Evolutionary conservation across 108 stramenopile species (phyloP).

Genomic region (Nannochloropsis oceanica): DNA sequence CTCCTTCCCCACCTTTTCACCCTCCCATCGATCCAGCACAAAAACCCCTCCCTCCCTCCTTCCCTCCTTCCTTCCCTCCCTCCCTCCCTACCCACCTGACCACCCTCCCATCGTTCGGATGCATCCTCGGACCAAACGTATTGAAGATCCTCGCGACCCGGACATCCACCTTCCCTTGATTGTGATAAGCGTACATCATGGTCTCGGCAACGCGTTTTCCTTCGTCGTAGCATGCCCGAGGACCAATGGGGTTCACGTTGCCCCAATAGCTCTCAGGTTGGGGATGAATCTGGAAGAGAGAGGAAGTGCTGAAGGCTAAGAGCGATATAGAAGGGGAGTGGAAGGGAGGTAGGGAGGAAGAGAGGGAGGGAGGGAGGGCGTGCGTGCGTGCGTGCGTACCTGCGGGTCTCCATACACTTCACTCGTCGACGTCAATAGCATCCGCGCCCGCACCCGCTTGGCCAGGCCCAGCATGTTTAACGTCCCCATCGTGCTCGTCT

Average conservation of each 20-base stretch:
- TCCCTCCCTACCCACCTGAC: constrained; percentile 39
- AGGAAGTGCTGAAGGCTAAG: too few species aligned
- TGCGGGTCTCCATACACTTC: constrained; percentile 51
- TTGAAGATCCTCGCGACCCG: constrained; percentile 99
- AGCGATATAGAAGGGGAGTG: too few species aligned
- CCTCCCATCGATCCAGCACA: constrained; percentile 92
- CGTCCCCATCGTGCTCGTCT: constrained; percentile 83
- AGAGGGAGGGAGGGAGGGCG: too few species aligned
- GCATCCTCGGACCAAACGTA: constrained; percentile 97
- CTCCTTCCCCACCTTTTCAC: constrained; percentile 56
- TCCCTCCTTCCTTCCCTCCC: too few species aligned
- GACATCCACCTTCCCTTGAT: constrained; percentile 51
- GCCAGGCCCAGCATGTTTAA: constrained; percentile 98
- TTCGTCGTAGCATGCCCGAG: constrained; percentile 97
- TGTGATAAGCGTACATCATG: constrained; percentile 97
- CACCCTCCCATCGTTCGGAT: constrained; percentile 96
- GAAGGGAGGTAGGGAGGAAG: too few species aligned
- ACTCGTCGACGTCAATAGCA: constrained; percentile 82
- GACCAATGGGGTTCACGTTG: constrained; percentile 95
- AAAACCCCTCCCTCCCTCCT: too few species aligned
- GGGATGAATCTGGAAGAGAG: constrained; percentile 53
- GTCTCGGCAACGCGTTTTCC: constrained; percentile 99
- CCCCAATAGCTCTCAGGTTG: constrained; percentile 95
- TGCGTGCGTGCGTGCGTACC: too few species aligned
- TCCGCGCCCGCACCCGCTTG: constrained; percentile 83